Base-by-base conservation (phyloP, 169 alveolate genomes). In the Eimeria praecox region DNA sequence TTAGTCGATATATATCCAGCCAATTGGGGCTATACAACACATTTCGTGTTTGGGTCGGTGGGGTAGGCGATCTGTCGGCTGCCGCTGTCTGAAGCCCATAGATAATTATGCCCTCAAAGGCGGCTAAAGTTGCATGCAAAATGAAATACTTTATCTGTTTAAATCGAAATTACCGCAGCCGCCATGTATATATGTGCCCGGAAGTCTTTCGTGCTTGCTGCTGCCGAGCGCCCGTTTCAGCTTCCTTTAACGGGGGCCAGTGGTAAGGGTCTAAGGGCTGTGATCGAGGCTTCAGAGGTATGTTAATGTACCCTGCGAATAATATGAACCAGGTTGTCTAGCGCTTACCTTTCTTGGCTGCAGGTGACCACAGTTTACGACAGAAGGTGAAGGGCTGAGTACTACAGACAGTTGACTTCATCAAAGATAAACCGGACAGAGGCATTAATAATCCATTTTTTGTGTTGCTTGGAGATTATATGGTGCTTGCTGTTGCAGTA, bases 41-140 rank as follows among this genome's bases (percentile, higher is more conserved):
- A 0, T 30, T 3, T n/a, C 77, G 77, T 66, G 77, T 66, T 66
- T 42, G 77, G 77, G 77, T 66, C 44, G 77, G 77, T 66, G 77
- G 77, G 62, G 62, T 20, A 8, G 33, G 69, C 30, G 44, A 66
- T n/a, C 44, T 42, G 77, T 30, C 77, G 77, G 77, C 77, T n/a
- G 44, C 24, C 77, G 77, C 77, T 27, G 16, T 20, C 18, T n/a
- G 77, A 38, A 6, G 42, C 44, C 75, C 8, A 9, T 5, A 27
- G 40, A n/a, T 1, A 24, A n/a, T 9, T 6, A 27, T 27, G 2
- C 75, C 40, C 33, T 64, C 6, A 27, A 64, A 6, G 14, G 4
- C 24, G 2, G 66, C 18, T 16, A 5, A 6, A 56, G 9, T 9
- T 56, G 10, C 66, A 56, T 56, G 66, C 24, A 56, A 56, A 56